Evolutionary conservation across 805 yeast genomes (phyloP).

Genomic region (Kazachstania psychrophila): DNA sequence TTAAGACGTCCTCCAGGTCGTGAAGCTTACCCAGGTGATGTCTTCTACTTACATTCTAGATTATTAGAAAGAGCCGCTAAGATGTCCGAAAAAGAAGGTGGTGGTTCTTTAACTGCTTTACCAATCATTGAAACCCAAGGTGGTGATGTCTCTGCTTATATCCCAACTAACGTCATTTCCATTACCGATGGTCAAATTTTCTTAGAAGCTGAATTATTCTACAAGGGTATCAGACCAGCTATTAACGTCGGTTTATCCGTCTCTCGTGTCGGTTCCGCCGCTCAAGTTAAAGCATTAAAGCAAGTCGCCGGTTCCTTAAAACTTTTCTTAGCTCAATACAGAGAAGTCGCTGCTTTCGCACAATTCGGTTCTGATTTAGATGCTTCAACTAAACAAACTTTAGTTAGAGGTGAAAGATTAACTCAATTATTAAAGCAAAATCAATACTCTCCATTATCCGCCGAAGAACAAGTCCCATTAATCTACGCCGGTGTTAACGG

Average conservation of each 20-base stretch:
- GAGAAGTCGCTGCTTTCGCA: slow-evolving; percentile 99
- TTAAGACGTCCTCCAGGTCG: slow-evolving; percentile 97
- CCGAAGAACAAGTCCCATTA: slow-evolving; percentile 98
- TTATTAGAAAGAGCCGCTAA: slow-evolving; percentile 95
- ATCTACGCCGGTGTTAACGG: slow-evolving; percentile 99
- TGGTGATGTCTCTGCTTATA: slow-evolving; percentile 98
- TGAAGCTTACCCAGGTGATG: slow-evolving; percentile 97
- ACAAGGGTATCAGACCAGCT: slow-evolving; percentile 99
- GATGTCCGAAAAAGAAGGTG: slow-evolving; percentile 83
- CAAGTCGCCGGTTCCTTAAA: slow-evolving; percentile 99
- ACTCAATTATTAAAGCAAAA: slow-evolving; percentile 97
- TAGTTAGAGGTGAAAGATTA: slow-evolving; percentile 99
- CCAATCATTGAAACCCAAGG: slow-evolving; percentile 98
- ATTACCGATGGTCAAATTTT: slow-evolving; percentile 96
- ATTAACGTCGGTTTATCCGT: slow-evolving; percentile 99
- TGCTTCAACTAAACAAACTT: slow-evolving; percentile 98
- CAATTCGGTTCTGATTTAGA: slow-evolving; percentile 99
- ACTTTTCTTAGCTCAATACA: slow-evolving; percentile 99
- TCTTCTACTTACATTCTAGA: slow-evolving; percentile 91
- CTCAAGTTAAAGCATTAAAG: slow-evolving; percentile 99
- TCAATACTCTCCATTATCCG: slow-evolving; percentile 93
- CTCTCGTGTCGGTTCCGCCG: slow-evolving; percentile 99
- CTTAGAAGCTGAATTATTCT: slow-evolving; percentile 99
- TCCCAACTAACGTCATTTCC: slow-evolving; percentile 96
- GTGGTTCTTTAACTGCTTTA: slow-evolving; percentile 91